These are phyloP conservation scores for Kazachstania taianensis DNA, from an alignment of 805 yeast species.

Conservation along the genomic window DNA sequence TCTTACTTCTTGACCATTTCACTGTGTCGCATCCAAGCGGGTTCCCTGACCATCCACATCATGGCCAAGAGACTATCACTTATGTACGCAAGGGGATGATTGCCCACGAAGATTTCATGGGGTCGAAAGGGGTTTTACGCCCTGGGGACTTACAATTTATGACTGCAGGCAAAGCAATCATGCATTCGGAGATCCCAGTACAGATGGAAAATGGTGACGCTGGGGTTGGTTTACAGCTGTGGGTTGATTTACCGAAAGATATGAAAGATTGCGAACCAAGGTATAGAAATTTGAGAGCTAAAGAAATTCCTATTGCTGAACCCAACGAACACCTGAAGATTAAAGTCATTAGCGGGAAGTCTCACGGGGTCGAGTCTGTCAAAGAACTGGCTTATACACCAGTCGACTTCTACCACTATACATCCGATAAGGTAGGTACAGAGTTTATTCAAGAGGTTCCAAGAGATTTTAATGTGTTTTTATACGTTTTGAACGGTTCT, in stretches of 20 bases:
- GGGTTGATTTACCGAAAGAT: slow-evolving; percentile 73
- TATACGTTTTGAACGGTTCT: slow-evolving; percentile 57
- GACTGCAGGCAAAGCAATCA: slow-evolving; percentile 87
- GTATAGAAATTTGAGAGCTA: slow-evolving; percentile 62
- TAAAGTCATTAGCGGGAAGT: slow-evolving; percentile 61
- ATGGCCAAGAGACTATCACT: slow-evolving; percentile 77
- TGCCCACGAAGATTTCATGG: slow-evolving; percentile 83
- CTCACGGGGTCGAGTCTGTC: slow-evolving; percentile 65
- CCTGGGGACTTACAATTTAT: slow-evolving; percentile 86
- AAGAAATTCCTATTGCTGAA: slow-evolving; percentile 60
- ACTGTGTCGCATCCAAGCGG: slow-evolving; percentile 54
- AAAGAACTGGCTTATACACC: slow-evolving; percentile 78
- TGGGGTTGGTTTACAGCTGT: slow-evolving; percentile 64
- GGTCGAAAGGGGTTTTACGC: slow-evolving; percentile 62
- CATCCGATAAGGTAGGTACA: slow-evolving; percentile 52
- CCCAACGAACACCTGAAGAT: slow-evolving; percentile 51
- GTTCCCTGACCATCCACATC: slow-evolving; percentile 77
- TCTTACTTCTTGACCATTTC: slow-evolving; percentile 75
- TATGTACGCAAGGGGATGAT: slow-evolving; percentile 53
- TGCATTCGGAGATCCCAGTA: slow-evolving; percentile 81
- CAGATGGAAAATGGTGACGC: slow-evolving; percentile 39
- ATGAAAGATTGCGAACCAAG: slow-evolving; percentile 59
- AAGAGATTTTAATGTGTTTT: slow-evolving; percentile 53
- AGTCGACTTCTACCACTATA: slow-evolving; percentile 59
- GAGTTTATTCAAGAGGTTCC: slow-evolving; percentile 51